Base-by-base conservation (phyloP, 129 eudicot genomes). In the Helianthus tuberosus region DNA sequence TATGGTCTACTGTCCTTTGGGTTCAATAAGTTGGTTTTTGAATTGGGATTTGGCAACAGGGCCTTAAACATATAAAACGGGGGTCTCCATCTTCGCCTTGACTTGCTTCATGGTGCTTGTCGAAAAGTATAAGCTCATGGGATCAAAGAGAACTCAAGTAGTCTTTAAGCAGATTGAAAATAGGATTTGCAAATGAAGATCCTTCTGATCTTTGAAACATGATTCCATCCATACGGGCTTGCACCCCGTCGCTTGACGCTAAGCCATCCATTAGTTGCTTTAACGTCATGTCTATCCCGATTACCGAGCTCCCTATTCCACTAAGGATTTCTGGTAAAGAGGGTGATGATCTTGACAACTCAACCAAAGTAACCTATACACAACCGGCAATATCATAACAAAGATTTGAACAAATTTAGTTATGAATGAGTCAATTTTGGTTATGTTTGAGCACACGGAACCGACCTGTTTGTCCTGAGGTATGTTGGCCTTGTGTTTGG, bases 211-310 rank as follows among this genome's bases (percentile, higher is more conserved):
- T 81, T 82, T 89, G 81, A 74, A 89, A 82, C 82, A 89, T 84
- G 70, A 85, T 89, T n/a, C 96, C 93, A 13, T 91, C 97, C 97
- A 91, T 88, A 54, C 97, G 89, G 43, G 97, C 96, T 82, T 89
- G 96, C 54, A 92, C 84, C 14, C 94, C 93, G 25, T 87, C 81
- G n/a, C 79, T 78, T 29, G 79, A 78, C 16, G 86, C 77, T 77
- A 87, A 63, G 5, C 84, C 89, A 49, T 89, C 80, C 58, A 86
- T 50, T 60, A 92, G 59, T 73, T 77, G 81, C 75, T 83, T 89
- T 62, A 89, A 62, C 38, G 90, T 76, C 4, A 58, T 76, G 77
- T 89, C 91, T 36, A 81, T 88, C 68, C 90, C 93, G 54, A 71
- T 85, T 15, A 88, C 46, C 16, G 89, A 81, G 77, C 85, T 82